These are phyloP conservation scores for Rutstroemia sp. DNA, from an alignment of 2,329 filamentous ascomycete genomes.

Conservation along the genomic window DNA sequence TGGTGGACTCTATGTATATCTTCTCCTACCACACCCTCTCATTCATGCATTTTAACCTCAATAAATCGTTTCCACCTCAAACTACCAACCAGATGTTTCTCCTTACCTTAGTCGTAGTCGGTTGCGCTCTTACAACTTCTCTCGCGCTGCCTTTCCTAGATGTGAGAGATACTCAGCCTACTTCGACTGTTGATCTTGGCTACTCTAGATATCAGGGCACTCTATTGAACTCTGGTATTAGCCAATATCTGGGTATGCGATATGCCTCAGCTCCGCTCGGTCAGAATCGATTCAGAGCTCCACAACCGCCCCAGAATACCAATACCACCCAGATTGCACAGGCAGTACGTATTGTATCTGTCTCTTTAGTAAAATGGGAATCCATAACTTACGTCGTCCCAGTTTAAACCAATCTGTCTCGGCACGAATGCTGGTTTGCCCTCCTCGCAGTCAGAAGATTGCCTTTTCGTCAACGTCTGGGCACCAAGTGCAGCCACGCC, in stretches of 20 bases:
- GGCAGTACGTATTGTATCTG: neutral
- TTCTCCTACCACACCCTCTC: neutral
- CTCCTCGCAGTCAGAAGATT: slow-evolving; percentile 27
- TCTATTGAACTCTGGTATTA: slow-evolving; percentile 46
- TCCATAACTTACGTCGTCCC: neutral
- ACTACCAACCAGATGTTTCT: neutral
- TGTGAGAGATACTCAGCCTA: neutral
- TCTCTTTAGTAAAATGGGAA: neutral
- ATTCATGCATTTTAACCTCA: neutral
- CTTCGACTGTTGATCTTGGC: slow-evolving; percentile 43
- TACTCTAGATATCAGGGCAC: slow-evolving; percentile 59
- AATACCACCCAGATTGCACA: neutral
- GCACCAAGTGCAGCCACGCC: slow-evolving; percentile 33
- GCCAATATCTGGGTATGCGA: slow-evolving; percentile 65
- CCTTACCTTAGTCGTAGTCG: neutral
- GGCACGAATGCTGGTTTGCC: neutral
- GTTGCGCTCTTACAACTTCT: neutral
- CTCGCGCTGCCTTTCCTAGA: neutral
- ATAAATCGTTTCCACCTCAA: neutral
- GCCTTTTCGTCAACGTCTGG: slow-evolving; percentile 40
- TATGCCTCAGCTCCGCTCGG: slow-evolving; percentile 64
- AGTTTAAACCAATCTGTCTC: slow-evolving; percentile 11
- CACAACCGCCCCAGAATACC: neutral
- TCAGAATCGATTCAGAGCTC: slow-evolving; percentile 52
- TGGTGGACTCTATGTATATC: neutral